Evolutionary conservation across 371 early-diverging fungal species (phyloP).

Genomic region (Blakeslea trispora): DNA sequence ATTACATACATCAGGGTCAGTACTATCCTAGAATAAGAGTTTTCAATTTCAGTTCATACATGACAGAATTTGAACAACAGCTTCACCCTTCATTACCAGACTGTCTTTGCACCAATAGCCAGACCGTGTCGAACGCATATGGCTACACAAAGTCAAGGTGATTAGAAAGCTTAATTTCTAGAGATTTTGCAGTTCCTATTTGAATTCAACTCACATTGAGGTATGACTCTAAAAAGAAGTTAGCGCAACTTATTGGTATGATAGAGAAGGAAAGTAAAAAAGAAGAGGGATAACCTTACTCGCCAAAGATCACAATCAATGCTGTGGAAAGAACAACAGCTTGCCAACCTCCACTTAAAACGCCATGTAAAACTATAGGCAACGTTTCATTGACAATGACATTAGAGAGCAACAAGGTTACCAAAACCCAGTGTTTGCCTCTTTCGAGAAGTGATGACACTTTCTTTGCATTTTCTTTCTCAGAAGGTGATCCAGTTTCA

Average conservation of each 20-base stretch:
- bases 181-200: background rate
- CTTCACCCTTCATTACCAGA: slow-evolving; percentile 34
- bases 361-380: slow-evolving; percentile 85
- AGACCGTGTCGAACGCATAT: slow-evolving; percentile 71
- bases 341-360: slow-evolving; percentile 76
- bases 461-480: slow-evolving; percentile 66
- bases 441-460: slow-evolving; percentile 70
- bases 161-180: background rate
- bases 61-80: background rate
- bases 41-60: background rate
- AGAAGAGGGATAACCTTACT: slow-evolving; percentile 57
- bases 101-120: slow-evolving; percentile 76
- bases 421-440: slow-evolving; percentile 83
- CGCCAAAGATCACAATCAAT: slow-evolving; percentile 91
- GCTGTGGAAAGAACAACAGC: slow-evolving; percentile 89
- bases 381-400: slow-evolving; percentile 93
- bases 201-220: slow-evolving; percentile 28
- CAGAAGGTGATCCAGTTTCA: slow-evolving; percentile 66
- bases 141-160: slow-evolving; percentile 37
- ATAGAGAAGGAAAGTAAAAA: slow-evolving; percentile 16
- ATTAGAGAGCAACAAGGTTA: slow-evolving; percentile 88
- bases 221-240: slow-evolving; percentile 52
- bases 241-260: slow-evolving; percentile 71
- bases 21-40: slow-evolving; percentile 48
- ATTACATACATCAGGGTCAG: slow-evolving; percentile 69